Conservation (phyloP, 129 eudicot genomes). For the Tanacetum coccineum region DNA sequence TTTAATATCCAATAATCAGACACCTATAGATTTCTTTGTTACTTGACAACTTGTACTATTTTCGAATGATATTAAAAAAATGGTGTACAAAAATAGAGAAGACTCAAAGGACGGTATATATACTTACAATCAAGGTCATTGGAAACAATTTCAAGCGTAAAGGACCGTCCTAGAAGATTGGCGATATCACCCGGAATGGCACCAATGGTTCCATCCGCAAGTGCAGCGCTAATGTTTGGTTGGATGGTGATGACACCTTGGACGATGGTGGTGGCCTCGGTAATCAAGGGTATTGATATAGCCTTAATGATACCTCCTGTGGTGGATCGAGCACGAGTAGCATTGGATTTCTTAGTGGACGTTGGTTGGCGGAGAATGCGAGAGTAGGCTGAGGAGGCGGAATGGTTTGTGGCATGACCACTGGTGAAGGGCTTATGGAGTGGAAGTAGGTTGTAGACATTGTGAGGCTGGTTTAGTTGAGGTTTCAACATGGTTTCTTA, state of each 20-base stretch:
- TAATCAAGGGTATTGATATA: constrained; percentile 22
- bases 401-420: constrained; percentile 23
- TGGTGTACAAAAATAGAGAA: background rate
- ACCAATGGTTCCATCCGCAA: constrained; percentile 29
- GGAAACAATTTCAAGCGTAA: constrained; percentile 50
- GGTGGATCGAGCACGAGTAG: constrained; percentile 18
- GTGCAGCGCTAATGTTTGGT: constrained; percentile 34
- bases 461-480: constrained; percentile 24
- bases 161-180: constrained; percentile 45
- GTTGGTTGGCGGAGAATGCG: constrained; percentile 17
- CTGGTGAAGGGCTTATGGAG: constrained; percentile 23
- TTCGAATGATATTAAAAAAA: background rate
- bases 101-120: background rate
- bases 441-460: constrained; percentile 26
- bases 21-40: no score
- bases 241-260: constrained; percentile 43
- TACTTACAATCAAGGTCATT: constrained; percentile 49
- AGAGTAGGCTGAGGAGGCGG: constrained; percentile 28
- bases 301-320: constrained; percentile 23
- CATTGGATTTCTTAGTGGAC: constrained; percentile 21
- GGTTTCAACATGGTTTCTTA: constrained; percentile 26
- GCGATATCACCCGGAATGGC: constrained; percentile 37
- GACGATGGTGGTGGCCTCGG: constrained; percentile 14
- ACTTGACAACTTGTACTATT: no score
- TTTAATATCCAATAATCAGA: no score